Evolutionary conservation across 257 asterid species (phyloP), one percentile per base, ranked within the genome.

Genomic region (Salvia miltiorrhiza): DNA sequence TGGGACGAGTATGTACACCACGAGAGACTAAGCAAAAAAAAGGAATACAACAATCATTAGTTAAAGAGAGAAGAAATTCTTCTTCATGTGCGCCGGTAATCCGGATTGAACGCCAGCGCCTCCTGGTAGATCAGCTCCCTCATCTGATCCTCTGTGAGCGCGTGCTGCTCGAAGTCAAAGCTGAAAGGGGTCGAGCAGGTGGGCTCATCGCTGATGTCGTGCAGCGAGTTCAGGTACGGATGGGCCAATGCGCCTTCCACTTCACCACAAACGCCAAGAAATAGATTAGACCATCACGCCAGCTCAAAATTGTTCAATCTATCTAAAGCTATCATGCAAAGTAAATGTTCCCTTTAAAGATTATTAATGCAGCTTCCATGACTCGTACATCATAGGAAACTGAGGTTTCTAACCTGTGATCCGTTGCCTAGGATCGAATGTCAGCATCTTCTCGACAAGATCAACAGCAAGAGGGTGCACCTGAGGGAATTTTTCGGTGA

Each of bases 131-230:
- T 89, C 67, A 92, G 82, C 86, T 92, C 97, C 81, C 86, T 89
- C 95, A 92, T 89, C 76, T 92, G 95, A 39, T 92, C 97, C 73
- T 89, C 97, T 7, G 87, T 81, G 77, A 89, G 77, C 1, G 94
- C 90, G 9, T 87, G 95, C 79, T 89, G 95, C 87, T 92, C 97
- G 11, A 92, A 89, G 79, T 92, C 97, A 24, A 92, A 92, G 88
- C 60, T 86, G 59, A 92, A 92, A 14, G 94, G 97, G 41, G 79
- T 71, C 78, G 35, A 32, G 77, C 93, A 87, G 43, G 75, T 62
- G 11, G 97, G 97, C 83, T 92, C 95, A 37, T 92, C 97, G 30
- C 86, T 87, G 69, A 86, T 80, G 81, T 91, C 96, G 14, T 91
- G 97, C 67, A 91, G 96, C 11, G 97, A 86, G 60, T 78, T 84